These are phyloP conservation scores for Flaveria trinervia DNA, from an alignment of 129 eudicot genomes.

Conservation along the genomic window DNA sequence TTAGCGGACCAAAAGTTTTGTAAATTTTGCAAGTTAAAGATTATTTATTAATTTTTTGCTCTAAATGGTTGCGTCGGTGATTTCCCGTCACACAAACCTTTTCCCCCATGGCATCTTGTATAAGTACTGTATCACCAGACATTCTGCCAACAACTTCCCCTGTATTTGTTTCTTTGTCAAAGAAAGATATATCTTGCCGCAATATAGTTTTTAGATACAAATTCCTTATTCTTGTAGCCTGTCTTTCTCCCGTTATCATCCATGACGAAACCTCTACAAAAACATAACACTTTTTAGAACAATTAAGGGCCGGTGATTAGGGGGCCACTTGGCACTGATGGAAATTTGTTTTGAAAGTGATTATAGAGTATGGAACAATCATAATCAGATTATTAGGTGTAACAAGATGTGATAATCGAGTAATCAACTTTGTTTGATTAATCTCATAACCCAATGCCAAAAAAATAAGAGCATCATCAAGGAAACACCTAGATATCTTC, in stretches of 20 bases:
- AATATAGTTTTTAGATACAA: constrained; percentile 70
- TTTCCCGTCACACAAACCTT: constrained; percentile 38
- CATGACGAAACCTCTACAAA: constrained; percentile 77
- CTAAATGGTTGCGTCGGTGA: neutral
- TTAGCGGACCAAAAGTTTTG: neutral
- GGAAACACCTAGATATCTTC: no score
- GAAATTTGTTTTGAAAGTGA: neutral
- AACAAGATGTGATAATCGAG: neutral
- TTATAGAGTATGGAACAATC: neutral
- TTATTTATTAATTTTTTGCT: neutral
- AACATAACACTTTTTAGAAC: neutral
- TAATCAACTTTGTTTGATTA: neutral
- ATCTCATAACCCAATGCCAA: neutral
- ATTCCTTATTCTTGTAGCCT: constrained; percentile 72
- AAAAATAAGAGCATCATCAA: neutral
- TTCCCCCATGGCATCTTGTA: constrained; percentile 93
- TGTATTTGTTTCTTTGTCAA: constrained; percentile 72
- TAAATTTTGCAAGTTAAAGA: neutral
- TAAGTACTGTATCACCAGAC: constrained; percentile 84
- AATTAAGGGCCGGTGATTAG: neutral
- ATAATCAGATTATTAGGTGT: neutral
- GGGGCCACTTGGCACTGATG: neutral
- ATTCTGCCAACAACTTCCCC: constrained; percentile 84
- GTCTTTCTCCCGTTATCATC: constrained; percentile 92
- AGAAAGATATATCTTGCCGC: constrained; percentile 77